These are phyloP conservation scores for Otatea glauca DNA, from an alignment of 176 grass and related monocot species.

Conservation along the genomic window DNA sequence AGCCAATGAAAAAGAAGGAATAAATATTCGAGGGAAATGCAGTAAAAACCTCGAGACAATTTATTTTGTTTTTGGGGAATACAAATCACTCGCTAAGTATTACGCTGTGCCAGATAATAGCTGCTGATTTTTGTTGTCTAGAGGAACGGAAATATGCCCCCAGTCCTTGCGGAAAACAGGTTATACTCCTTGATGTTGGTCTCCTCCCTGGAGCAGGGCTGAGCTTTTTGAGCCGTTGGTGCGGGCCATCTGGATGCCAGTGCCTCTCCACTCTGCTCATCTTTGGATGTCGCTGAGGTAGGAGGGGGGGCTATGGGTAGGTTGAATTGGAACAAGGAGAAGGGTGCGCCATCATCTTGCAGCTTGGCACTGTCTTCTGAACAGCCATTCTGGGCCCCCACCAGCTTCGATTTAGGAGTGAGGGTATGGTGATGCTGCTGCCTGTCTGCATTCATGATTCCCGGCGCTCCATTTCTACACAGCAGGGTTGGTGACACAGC, in stretches of 20 bases:
- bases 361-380: conserved; percentile 24
- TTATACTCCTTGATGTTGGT: conserved; percentile 78
- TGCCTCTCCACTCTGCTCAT: conserved; percentile 40
- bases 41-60: conserved; percentile 49
- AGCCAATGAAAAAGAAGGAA: conserved; percentile 46
- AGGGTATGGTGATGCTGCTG: conserved; percentile 24
- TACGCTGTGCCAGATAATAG: conserved; percentile 32
- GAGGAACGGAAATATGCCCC: conserved; percentile 57
- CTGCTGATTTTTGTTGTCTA: conserved; percentile 37
- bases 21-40: conserved; percentile 52
- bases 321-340: conserved; percentile 86
- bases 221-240: conserved; percentile 10
- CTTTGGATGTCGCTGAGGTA: conserved; percentile 39
- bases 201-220: conserved; percentile 67
- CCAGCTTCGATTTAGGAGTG: conserved; percentile 18
- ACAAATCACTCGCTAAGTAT: conserved; percentile 55
- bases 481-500: background rate
- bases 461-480: conserved; percentile 29
- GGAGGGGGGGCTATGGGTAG: conserved; percentile 58
- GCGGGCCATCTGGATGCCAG: background rate
- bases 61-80: conserved; percentile 51
- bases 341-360: conserved; percentile 43
- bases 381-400: conserved; percentile 20
- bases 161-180: conserved; percentile 71
- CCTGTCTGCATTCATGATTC: conserved; percentile 47